These are phyloP conservation scores for Thelephora terrestris DNA, from an alignment of 1,284 basidiomycete genomes.

Conservation along the genomic window DNA sequence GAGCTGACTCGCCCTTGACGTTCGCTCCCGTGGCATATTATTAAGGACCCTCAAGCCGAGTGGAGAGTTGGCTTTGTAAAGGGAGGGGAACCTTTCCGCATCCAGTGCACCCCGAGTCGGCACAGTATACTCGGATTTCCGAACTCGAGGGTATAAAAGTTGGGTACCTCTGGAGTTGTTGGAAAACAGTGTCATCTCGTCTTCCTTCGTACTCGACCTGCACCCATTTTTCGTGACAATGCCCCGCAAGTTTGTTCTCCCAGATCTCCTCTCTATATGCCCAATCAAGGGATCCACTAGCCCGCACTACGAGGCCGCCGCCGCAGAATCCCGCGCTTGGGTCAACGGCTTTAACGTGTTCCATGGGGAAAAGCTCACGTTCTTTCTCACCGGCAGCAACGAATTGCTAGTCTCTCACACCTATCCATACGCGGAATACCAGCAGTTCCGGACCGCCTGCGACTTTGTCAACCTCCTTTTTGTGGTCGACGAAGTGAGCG, in stretches of 20 bases:
- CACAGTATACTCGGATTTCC: no score
- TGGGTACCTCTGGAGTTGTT: no score
- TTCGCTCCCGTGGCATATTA: no score
- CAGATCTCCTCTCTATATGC: conserved; percentile 43
- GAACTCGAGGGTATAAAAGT: no score
- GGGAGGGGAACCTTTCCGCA: no score
- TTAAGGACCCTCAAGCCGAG: no score
- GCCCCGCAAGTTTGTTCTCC: conserved; percentile 33
- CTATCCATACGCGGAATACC: conserved; percentile 49
- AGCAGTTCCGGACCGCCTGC: conserved; percentile 49
- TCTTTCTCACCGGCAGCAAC: conserved; percentile 50
- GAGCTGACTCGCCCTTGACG: no score
- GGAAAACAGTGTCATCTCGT: no score
- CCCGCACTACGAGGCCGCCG: conserved; percentile 44
- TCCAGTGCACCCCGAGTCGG: no score
- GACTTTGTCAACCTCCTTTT: conserved; percentile 62
- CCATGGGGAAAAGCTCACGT: conserved; percentile 47
- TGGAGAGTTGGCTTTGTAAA: no score
- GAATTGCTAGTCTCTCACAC: conserved; percentile 54
- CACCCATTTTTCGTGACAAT: no score
- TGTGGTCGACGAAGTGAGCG: conserved; percentile 60
- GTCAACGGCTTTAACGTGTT: conserved; percentile 50
- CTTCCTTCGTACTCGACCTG: no score
- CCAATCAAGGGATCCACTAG: conserved; percentile 37
- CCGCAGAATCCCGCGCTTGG: conserved; percentile 50